Evolutionary conservation across 768 basidiomycete genomes (phyloP), one percentile per base, ranked within the genome.

Genomic region (Baorangia bicolor): DNA sequence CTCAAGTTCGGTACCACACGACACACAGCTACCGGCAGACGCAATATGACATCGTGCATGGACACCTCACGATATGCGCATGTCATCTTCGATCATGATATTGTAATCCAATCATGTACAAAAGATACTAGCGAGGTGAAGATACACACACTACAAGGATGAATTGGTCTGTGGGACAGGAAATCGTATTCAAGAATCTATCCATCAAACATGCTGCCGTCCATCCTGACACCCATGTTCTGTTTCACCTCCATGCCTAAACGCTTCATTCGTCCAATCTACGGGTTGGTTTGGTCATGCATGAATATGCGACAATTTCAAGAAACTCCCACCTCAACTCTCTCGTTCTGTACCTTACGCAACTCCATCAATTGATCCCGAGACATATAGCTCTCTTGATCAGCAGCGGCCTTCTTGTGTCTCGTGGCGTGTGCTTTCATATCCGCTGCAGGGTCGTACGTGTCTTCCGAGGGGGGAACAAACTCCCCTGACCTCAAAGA

Each of bases 221-320:
- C 92, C 92, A 94, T 94, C 48, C 92, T 77, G 40, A 94, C 90
- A 40, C 92, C 92, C 80, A 92, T 84, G 62, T 78, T 92, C 67
- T 87, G 82, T 64, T 88, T 90, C 51, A 94, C 78, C 18, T 93
- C 90, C 88, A 94, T 90, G 2, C 92, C 92, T n/a, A 94, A 70
- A 30, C 85, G 75, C 67, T 92, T 92, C 88, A 91, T 90, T 69
- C 88, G 89, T 18, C 87, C 85, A 43, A 83, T 86, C 87, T 91
- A 56, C 5, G 50, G 21, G 12, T 45, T 14, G 30, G 25, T 40
- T 55, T 25, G 18, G 10, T 33, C 12, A 39, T 8, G 20, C 5
- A n/a, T 28, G 42, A 44, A 30, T 23, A 18, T 14, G 12, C 33
- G 34, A 54, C 44, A 41, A 42, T 35, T 5, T 23, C 25, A 33